phyloP scores from a whole-genome alignment of 768 basidiomycete species.

The Amanita inopinata region DNA sequence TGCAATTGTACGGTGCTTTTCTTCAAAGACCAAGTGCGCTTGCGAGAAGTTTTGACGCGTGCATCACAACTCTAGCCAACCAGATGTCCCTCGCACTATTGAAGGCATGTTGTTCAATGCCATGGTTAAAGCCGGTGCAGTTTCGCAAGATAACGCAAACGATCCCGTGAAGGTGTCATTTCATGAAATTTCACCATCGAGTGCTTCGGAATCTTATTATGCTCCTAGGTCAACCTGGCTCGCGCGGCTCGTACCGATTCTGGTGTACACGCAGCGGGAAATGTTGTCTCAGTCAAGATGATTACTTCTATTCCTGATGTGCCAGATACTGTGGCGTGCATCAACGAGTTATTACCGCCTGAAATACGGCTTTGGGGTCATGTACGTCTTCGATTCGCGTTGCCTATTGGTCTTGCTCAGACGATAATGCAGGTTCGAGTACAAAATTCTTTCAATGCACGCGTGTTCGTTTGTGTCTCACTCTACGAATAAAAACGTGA shows the following conservation, averaged over 20 bases:
- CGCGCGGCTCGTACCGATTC: constrained; percentile 95
- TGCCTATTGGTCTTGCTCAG: background rate
- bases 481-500: constrained; percentile 7
- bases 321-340: constrained; percentile 53
- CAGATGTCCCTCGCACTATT: constrained; percentile 62
- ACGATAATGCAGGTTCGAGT: constrained; percentile 40
- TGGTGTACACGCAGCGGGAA: constrained; percentile 95
- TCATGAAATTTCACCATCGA: background rate
- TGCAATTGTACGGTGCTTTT: constrained; percentile 76
- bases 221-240: constrained; percentile 75
- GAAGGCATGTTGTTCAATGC: constrained; percentile 87
- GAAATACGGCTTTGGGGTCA: constrained; percentile 92
- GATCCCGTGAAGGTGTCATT: constrained; percentile 70
- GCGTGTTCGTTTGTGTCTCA: constrained; percentile 41
- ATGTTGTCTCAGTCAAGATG: constrained; percentile 87
- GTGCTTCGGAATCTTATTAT: background rate
- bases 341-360: constrained; percentile 85
- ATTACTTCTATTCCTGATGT: constrained; percentile 69
- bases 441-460: constrained; percentile 77
- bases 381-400: constrained; percentile 32
- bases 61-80: constrained; percentile 41
- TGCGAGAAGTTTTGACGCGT: constrained; percentile 2
- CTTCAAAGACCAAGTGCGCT: no score
- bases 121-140: constrained; percentile 80
- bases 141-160: constrained; percentile 90